Conservation (phyloP, 306 rosid genomes). For the Calophaca sinica region DNA sequence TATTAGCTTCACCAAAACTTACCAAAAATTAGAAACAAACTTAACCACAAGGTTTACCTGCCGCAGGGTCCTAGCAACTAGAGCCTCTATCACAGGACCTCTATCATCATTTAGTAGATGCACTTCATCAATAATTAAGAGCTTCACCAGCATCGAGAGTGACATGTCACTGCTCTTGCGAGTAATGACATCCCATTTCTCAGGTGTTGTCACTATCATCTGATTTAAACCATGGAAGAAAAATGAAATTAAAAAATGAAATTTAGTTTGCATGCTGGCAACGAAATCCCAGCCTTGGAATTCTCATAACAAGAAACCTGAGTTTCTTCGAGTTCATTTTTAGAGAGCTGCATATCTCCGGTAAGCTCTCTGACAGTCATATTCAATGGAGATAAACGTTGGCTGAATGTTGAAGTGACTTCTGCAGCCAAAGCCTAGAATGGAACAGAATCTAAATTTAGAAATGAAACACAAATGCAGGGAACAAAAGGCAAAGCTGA, state of each 20-base stretch:
- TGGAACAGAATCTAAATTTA: conserved; percentile 41
- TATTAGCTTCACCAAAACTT: conserved; percentile 25
- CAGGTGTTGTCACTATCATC: conserved; percentile 99
- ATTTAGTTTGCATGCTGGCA: conserved; percentile 35
- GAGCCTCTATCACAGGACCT: conserved; percentile 98
- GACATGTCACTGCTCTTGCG: conserved; percentile 99
- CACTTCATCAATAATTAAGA: conserved; percentile 95
- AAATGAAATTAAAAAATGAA: conserved; percentile 1
- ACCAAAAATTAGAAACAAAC: conserved; percentile 30
- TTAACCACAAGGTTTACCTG: conserved; percentile 65
- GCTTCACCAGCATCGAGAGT: conserved; percentile 93
- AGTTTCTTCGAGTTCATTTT: conserved; percentile 93
- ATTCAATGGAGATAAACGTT: conserved; percentile 93
- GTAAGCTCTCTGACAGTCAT: conserved; percentile 92
- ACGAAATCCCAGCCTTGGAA: conserved; percentile 41
- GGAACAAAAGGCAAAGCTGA: conserved; percentile 28
- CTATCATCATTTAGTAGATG: conserved; percentile 96
- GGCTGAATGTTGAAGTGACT: conserved; percentile 92
- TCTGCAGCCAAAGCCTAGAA: conserved; percentile 97
- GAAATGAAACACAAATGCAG: conserved; percentile 34
- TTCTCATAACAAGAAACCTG: conserved; percentile 68
- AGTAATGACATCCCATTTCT: conserved; percentile 99
- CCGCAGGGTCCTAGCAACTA: conserved; percentile 94
- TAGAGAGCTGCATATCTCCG: conserved; percentile 98
- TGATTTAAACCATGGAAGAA: conserved; percentile 51